Base-by-base conservation (phyloP, 805 yeast genomes). In the Jamesozyma piceae region DNA sequence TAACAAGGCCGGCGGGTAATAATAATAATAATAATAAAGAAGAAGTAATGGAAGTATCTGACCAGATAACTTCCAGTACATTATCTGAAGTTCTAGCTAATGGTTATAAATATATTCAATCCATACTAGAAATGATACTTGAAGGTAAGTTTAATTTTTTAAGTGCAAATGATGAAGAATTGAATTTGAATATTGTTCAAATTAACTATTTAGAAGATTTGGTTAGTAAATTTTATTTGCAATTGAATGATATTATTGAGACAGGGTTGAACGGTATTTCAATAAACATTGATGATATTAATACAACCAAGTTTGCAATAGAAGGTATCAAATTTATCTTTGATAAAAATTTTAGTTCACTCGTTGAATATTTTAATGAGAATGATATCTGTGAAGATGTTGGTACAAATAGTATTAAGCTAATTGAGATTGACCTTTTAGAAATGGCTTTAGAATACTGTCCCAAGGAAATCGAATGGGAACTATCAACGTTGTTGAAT, bases 11-110 rank as follows among this genome's bases (percentile, higher is more conserved):
- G 10, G 11, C 28, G 11, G 28, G 28, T 6, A 18, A 27, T 11
- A 28, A 39, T 11, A 38, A 40, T 28, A n/a, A 32, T 22, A 39
- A 41, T 6, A 38, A 36, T 3, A 26, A 26, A 14, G 47, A 49
- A 5, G 59, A 53, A 35, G 39, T 34, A 15, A 50, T 56, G 48
- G 62, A 57, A 37, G 51, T 56, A 5, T 46, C 59, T 9, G 62
- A 58, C 33, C 56, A 54, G 33, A 43, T 60, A 15, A 57, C 62
- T 1, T 22, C 43, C 2, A 51, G 50, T 14, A 49, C 59, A 3
- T 35, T 58, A 4, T 33, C 49, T 11, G 64, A 61, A 15, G 48
- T 57, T 1, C 22, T 58, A 10, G 28, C 43, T 4, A 44, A 46
- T 20, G 48, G 51, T 19, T 52, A 47, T 30, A 54, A 53, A 24